Evolutionary conservation across 2,329 filamentous ascomycete genomes (phyloP), one percentile per base, ranked within the genome.

Genomic region (Juglanconis oblonga): DNA sequence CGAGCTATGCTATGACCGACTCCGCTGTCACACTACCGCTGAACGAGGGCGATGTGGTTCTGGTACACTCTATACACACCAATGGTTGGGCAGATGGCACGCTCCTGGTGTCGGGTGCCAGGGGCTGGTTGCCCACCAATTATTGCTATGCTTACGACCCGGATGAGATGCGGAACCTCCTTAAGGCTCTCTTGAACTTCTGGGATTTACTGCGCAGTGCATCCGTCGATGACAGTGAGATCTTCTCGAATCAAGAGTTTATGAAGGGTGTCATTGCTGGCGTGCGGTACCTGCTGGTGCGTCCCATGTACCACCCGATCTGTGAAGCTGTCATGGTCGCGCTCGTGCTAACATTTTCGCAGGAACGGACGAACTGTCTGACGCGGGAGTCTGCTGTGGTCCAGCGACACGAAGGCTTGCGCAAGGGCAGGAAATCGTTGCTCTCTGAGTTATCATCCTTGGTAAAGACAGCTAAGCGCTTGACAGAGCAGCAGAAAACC

Each of bases 71-170:
- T 4, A 91, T 98, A 66, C 95, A 99, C 74, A 95, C 92, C 62
- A 99, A 98, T 77, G 95, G 95, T 67, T 99, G 95, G 95, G 95
- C 95, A 36, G 95, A 99, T 73, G 95, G 95, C 55, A 99, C 95
- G 1, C 80, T 97, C 45, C 77, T 99, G 63, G 84, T 89, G 31
- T 91, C 92, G 3, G 94, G 94, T 32, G 89, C 90, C 54, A 85
- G 95, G 67, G 95, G 95, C 64, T 99, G 95, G 95, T 79, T 99
- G 62, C 95, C 95, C 3, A 99, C 95, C 8, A 99, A 99, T 74
- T 99, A 98, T 73, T 99, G 95, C 78, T 93, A 97, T 72, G 84
- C 91, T 9, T 99, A 97, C 72, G 91, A 97, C 66, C 92, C 94
- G 50, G 86, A 92, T 29, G 87, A 92, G 64, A 93, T 98, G 81